Base-by-base conservation (phyloP, 1,284 basidiomycete species). In the Mycena sp. region DNA sequence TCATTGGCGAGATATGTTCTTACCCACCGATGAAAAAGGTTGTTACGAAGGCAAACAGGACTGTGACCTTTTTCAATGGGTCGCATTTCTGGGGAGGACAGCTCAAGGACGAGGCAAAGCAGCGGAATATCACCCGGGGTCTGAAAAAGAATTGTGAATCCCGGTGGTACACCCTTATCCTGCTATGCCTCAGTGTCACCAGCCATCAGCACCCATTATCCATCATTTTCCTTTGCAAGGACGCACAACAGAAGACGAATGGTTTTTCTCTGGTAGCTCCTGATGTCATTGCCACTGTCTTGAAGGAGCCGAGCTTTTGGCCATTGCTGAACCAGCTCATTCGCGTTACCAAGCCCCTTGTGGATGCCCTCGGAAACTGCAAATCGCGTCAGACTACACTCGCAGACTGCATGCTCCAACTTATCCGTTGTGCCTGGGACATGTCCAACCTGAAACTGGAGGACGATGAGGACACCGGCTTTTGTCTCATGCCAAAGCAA, bases 321-420 rank as follows among this genome's bases (percentile, higher is more conserved):
- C 25, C 51, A 17, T 32, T 50, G 6, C 55, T 71, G 69, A 70
- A 16, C 49, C 53, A 11, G n/a, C n/a, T n/a, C n/a, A n/a, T n/a
- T n/a, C n/a, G n/a, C n/a, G n/a, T n/a, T n/a, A n/a, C n/a, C n/a
- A 78, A 76, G 46, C 74, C 73, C 4, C 45, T 78, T 44, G 74
- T 78, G 6, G 74, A 78, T 60, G 64, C 70, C 1, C 74, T 77
- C 48, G 74, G 74, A 4, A 76, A 17, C n/a, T n/a, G n/a, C n/a
- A n/a, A n/a, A n/a, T n/a, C n/a, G n/a, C n/a, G n/a, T n/a, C n/a
- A n/a, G n/a, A 63, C 71, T 14, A 76, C 64, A 10, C 70, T 78
- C 10, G 74, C 76, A 6, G 73, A 75, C 55, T 77, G 76, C 64
- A 77, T 77, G 75, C 70, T 78, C 7, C 67, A 76, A 50, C 61